Conservation (phyloP, 2,329 filamentous ascomycete genomes). For the Ambrosiella xylebori region DNA sequence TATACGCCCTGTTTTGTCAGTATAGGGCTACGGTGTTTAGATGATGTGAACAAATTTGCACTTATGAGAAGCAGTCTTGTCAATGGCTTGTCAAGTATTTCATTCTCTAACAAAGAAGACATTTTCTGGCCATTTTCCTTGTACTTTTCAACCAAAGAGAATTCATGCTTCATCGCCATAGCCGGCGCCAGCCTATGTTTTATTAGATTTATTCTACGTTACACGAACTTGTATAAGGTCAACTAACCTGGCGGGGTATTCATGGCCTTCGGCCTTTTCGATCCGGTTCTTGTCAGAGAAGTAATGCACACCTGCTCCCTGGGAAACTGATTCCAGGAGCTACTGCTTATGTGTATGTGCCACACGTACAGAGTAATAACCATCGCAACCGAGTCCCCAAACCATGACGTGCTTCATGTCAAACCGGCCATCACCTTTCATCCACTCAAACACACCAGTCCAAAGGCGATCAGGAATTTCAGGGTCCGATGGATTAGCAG, state of each 20-base stretch:
- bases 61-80: slow-evolving; percentile 44
- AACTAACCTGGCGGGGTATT: slow-evolving; percentile 42
- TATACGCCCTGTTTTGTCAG: slow-evolving; percentile 31
- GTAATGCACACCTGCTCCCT: slow-evolving; percentile 38
- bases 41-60: slow-evolving; percentile 22
- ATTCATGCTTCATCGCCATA: slow-evolving; percentile 47
- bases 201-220: slow-evolving; percentile 5
- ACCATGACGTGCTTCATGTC: slow-evolving; percentile 39
- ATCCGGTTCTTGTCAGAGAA: slow-evolving; percentile 39
- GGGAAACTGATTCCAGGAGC: slow-evolving; percentile 39
- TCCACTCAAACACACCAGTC: slow-evolving; percentile 43
- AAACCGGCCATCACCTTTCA: slow-evolving; percentile 31
- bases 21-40: neutral
- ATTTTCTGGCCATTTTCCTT: slow-evolving; percentile 36
- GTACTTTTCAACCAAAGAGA: slow-evolving; percentile 36
- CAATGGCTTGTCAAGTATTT: slow-evolving; percentile 37
- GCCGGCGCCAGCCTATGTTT: slow-evolving; percentile 30
- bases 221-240: neutral
- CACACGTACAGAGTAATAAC: slow-evolving; percentile 51
- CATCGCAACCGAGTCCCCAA: slow-evolving; percentile 49
- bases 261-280: slow-evolving; percentile 43
- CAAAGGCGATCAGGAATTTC: slow-evolving; percentile 42
- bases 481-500: slow-evolving; percentile 44
- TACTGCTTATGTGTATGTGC: slow-evolving; percentile 45
- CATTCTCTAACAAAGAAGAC: slow-evolving; percentile 44